Conservation (phyloP, 1,139 yeast species). For the Meyerozyma elateridarum region DNA sequence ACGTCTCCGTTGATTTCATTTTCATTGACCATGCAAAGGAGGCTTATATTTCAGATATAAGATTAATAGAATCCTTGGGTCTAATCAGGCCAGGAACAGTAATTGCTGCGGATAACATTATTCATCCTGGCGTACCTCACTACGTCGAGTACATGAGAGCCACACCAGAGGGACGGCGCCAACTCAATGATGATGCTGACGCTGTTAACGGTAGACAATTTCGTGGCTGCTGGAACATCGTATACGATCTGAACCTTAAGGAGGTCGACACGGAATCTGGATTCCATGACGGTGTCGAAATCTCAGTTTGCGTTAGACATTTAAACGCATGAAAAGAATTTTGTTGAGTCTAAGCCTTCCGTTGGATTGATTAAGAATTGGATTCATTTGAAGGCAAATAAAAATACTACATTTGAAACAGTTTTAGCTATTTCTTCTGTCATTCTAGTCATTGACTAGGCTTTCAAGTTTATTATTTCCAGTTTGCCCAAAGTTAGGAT, state of each 20-base stretch:
- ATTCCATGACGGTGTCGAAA: constrained; percentile 10
- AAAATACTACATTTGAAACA: too few relatives aligned
- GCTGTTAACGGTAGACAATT: constrained; percentile 27
- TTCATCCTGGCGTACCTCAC: constrained; percentile 35
- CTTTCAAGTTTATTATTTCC: too few relatives aligned
- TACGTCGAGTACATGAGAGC: constrained; percentile 35
- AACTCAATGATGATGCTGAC: constrained; percentile 15
- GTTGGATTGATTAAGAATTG: too few relatives aligned
- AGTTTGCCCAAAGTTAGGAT: too few relatives aligned
- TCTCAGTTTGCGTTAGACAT: constrained; percentile 9
- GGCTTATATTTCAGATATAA: constrained; percentile 37
- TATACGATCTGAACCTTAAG: constrained; percentile 30
- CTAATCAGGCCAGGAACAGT: constrained; percentile 38
- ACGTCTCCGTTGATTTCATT: constrained; percentile 26
- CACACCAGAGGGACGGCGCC: constrained; percentile 33
- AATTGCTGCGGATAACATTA: constrained; percentile 38
- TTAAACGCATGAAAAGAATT: constrained; percentile 5
- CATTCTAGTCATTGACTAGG: too few relatives aligned
- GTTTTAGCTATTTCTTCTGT: too few relatives aligned
- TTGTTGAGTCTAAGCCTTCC: too few relatives aligned
- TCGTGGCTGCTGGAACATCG: constrained; percentile 41
- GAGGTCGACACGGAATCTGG: constrained; percentile 6
- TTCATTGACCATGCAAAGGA: constrained; percentile 42
- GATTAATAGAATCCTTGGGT: constrained; percentile 37
- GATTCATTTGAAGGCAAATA: too few relatives aligned